phyloP scores from a whole-genome alignment of 2,329 filamentous ascomycete genomes.

The Fusarium camptoceras region DNA sequence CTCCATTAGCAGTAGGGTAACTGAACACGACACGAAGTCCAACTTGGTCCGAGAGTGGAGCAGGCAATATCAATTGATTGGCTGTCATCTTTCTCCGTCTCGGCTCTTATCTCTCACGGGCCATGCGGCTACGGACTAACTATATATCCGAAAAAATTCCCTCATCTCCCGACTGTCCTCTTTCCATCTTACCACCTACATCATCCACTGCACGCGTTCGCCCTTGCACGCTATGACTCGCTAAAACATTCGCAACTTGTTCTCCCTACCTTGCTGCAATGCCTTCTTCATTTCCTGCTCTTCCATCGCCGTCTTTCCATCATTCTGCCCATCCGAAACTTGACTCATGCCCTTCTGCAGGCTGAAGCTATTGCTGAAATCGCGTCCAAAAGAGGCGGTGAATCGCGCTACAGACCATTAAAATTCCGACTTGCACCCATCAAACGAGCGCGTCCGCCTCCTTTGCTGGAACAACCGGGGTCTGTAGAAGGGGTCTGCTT shows the following conservation, averaged over 20 bases:
- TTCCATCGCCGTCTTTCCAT: not conserved
- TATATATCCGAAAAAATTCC: accelerated
- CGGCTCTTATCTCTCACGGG: accelerated
- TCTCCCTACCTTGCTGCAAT: not conserved
- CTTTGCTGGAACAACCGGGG: slow-evolving; percentile 30
- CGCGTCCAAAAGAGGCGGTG: slow-evolving; percentile 18
- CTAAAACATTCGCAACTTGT: not conserved
- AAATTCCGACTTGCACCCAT: slow-evolving; percentile 28
- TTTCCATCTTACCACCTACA: not conserved
- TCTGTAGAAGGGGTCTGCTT: slow-evolving; percentile 25
- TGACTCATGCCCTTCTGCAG: not conserved
- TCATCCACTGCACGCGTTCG: not conserved
- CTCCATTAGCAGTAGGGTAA: not conserved
- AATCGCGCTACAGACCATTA: slow-evolving; percentile 25
- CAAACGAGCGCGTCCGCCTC: slow-evolving; percentile 22
- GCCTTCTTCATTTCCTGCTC: not conserved
- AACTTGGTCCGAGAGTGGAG: not conserved
- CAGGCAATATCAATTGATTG: not conserved
- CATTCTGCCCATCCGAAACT: too few species aligned
- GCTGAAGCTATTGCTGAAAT: not conserved
- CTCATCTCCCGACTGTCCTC: not conserved
- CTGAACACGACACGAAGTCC: not conserved
- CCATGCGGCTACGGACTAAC: not conserved
- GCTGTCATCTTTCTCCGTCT: not conserved
- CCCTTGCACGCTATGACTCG: not conserved